phyloP scores from a whole-genome alignment of 2,329 filamentous ascomycete species.

The Xylariaceae sp. region DNA sequence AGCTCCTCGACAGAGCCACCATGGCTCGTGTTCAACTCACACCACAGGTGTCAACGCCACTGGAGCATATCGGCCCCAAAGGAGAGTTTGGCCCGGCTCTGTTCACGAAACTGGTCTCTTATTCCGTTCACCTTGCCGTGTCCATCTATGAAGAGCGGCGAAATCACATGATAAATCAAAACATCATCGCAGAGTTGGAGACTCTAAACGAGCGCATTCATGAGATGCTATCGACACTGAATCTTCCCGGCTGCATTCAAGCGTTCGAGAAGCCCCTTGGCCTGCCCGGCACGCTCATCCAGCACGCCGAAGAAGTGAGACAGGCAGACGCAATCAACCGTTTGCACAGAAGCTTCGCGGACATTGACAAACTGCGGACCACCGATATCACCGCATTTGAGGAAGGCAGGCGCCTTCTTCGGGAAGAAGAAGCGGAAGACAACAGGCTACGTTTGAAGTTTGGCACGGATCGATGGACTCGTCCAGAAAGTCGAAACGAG shows the following conservation, averaged over 20 bases:
- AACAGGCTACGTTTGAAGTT: constrained; percentile 68
- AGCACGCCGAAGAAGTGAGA: constrained; percentile 89
- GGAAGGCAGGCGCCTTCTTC: constrained; percentile 73
- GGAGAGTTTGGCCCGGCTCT: constrained; percentile 77
- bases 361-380: constrained; percentile 83
- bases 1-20: constrained; percentile 75
- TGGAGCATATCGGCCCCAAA: constrained; percentile 72
- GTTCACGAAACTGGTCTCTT: constrained; percentile 88
- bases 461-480: constrained; percentile 80
- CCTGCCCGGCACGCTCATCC: constrained; percentile 74
- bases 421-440: constrained; percentile 79
- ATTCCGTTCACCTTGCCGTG: constrained; percentile 89
- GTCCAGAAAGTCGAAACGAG: constrained; percentile 64
- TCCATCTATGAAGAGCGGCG: constrained; percentile 92
- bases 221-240: constrained; percentile 72
- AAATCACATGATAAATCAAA: constrained; percentile 84
- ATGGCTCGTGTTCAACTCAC: constrained; percentile 82
- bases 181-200: constrained; percentile 80
- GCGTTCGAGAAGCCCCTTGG: constrained; percentile 92
- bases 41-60: constrained; percentile 74
- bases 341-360: constrained; percentile 73
- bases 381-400: constrained; percentile 73
- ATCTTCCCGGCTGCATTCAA: constrained; percentile 86
- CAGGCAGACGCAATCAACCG: constrained; percentile 81
- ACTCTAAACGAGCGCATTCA: constrained; percentile 73